Base-by-base conservation (phyloP, 2,329 filamentous ascomycete species). In the Plectosphaerella plurivora region DNA sequence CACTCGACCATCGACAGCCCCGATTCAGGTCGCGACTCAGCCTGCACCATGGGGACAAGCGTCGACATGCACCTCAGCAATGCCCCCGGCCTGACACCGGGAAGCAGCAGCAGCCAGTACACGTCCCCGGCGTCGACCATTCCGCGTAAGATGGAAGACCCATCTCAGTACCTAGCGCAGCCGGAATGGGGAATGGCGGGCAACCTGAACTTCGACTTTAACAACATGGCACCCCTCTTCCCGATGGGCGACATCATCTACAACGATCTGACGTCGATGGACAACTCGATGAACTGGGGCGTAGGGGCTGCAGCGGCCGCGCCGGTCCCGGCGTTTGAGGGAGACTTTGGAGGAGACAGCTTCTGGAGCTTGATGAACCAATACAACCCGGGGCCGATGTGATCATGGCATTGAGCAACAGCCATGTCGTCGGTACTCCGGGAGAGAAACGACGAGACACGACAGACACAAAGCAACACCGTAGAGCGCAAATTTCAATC, bases 331-430 rank as follows among this genome's bases (percentile, higher is more conserved):
- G 51, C 45, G 14, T 83, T 83, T 65, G 78, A 75, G 22, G 79
- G 79, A 2, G 77, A 75, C 52, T 81, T 82, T 65, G 73, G 73
- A 3, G 72, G 72, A 47, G 78, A 81, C 58, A 82, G 77, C 45
- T 73, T 83, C 51, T 82, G 79, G 79, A 77, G 74, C 37, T 64
- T 82, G 53, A 61, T 83, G 59, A 83, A 83, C 59, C 75, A 73
- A 56, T 74, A 74, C 56, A 69, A 70, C 36, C 68, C 65, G 47
- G 53, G n/a, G 36, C 47, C 33, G 60, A 60, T 14, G 51, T 53
- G 16, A 44, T n/a, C 41, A 33, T 33, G 28, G 28, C 28, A 33
- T 39, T 37, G 11, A 33, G 28, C 28, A 33, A 12, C 28, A 33
- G 28, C 28, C 28, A 33, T 33, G 28, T 8, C 28, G 28, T 33